A percentile compares a stretch with the other conserved stretches of the same genome.
phyloP scores from a whole-genome alignment of 257 asterid genomes.

The Solanum appendiculatum region DNA sequence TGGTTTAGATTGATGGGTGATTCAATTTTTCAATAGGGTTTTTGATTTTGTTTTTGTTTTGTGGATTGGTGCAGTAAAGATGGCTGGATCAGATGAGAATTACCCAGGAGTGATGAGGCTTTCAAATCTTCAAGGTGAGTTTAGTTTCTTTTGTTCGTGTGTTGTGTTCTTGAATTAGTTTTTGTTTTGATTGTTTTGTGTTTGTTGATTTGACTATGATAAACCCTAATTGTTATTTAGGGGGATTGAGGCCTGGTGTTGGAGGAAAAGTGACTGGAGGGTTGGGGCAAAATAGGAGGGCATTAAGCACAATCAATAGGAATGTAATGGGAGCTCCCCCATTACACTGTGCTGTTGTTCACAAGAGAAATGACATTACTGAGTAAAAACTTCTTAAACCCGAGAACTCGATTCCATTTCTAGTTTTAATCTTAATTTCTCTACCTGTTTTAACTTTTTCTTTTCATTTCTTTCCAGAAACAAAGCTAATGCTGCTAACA shows the following conservation, averaged over 20 bases:
- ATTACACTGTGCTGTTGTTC: constrained; percentile 48
- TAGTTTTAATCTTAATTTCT: background rate
- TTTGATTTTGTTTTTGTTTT: background rate
- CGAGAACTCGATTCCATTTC: background rate
- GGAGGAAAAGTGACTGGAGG: constrained; percentile 18
- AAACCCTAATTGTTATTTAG: constrained; percentile 11
- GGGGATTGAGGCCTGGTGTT: constrained; percentile 22
- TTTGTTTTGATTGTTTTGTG: background rate
- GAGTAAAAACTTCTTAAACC: constrained; percentile 38
- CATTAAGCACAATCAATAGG: constrained; percentile 52
- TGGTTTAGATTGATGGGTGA: background rate
- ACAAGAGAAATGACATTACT: constrained; percentile 44
- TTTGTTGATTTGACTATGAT: background rate
- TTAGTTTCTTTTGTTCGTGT: background rate
- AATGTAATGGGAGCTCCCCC: constrained; percentile 52
- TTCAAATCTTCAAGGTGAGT: constrained; percentile 44
- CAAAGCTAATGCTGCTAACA: constrained; percentile 18
- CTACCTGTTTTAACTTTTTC: background rate
- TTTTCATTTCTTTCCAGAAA: constrained; percentile 29
- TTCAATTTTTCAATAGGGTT: background rate
- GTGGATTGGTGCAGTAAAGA: constrained; percentile 12
- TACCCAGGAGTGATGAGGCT: constrained; percentile 34
- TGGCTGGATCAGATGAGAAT: constrained; percentile 76
- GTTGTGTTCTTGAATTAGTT: background rate
- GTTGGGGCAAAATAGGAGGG: constrained; percentile 53